A percentile compares a stretch with the other conserved stretches of the same genome.
phyloP scores from a whole-genome alignment of 495 filamentous ascomycete species.

The Aspergillus incahuasiensis region DNA sequence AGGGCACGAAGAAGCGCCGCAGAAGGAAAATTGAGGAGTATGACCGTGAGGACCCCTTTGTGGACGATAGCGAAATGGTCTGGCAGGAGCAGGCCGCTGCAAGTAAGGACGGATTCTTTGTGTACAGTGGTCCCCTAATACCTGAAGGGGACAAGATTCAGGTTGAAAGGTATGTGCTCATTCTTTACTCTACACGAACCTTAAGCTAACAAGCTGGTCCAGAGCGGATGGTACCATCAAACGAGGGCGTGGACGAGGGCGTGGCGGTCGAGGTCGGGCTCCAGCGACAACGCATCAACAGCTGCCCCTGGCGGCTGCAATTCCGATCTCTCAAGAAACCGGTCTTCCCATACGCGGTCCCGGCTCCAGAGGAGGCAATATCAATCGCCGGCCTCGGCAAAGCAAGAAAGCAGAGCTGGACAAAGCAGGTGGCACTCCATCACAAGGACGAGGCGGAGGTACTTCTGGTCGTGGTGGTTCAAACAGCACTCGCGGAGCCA shows the following conservation, averaged over 20 bases:
- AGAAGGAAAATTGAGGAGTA: slow-evolving; percentile 93
- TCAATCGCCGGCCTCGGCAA: slow-evolving; percentile 71
- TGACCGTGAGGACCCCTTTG: slow-evolving; percentile 93
- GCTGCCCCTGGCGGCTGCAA: slow-evolving; percentile 36
- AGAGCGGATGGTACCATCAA: slow-evolving; percentile 74
- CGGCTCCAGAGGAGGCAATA: slow-evolving; percentile 71
- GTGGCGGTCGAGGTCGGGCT: slow-evolving; percentile 49
- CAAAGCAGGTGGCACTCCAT: slow-evolving; percentile 47
- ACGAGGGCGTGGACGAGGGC: slow-evolving; percentile 70
- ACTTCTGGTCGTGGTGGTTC: slow-evolving; percentile 30
- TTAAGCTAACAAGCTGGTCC: slow-evolving; percentile 26
- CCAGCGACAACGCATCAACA: slow-evolving; percentile 35
- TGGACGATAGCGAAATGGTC: slow-evolving; percentile 90
- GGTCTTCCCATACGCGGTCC: slow-evolving; percentile 59
- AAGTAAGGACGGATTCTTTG: slow-evolving; percentile 87
- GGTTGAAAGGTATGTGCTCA: slow-evolving; percentile 58
- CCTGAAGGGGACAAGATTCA: slow-evolving; percentile 86
- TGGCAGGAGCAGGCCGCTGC: slow-evolving; percentile 96
- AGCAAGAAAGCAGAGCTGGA: slow-evolving; percentile 71
- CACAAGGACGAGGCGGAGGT: slow-evolving; percentile 29
- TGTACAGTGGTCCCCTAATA: slow-evolving; percentile 79
- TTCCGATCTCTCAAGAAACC: slow-evolving; percentile 43
- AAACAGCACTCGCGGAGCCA: slow-evolving; percentile 27
- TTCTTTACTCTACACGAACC: background rate
- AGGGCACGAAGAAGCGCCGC: slow-evolving; percentile 60